Conservation (phyloP, 345 rosid species). For the Lepidium aucheri region DNA sequence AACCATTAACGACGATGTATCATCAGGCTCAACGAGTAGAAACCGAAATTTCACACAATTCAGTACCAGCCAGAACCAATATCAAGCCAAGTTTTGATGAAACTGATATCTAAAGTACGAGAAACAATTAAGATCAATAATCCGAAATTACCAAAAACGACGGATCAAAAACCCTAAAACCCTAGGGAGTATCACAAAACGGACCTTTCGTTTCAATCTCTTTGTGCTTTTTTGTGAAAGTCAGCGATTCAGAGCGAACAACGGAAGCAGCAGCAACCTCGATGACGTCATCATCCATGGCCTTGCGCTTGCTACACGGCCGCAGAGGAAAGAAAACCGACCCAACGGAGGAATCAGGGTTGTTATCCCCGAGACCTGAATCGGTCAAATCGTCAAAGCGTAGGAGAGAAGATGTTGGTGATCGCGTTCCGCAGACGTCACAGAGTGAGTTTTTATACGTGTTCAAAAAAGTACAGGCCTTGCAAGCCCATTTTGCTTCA, state of each 20-base stretch:
- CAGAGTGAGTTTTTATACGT: conserved; percentile 57
- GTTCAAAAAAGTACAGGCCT: conserved; percentile 85
- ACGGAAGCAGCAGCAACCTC: conserved; percentile 19
- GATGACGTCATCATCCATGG: conserved; percentile 27
- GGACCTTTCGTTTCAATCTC: conserved; percentile 34
- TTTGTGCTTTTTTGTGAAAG: conserved; percentile 23
- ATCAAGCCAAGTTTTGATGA: background rate
- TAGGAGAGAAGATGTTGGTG: conserved; percentile 36
- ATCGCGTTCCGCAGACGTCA: conserved; percentile 58
- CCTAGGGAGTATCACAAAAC: background rate
- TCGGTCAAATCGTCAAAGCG: conserved; percentile 45
- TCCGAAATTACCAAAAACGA: background rate
- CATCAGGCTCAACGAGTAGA: background rate
- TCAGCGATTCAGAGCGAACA: conserved; percentile 19
- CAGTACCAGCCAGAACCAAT: background rate
- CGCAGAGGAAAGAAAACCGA: conserved; percentile 82
- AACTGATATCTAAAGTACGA: background rate
- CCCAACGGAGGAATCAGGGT: conserved; percentile 50
- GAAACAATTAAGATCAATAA: background rate
- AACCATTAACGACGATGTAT: background rate
- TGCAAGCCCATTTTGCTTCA: conserved; percentile 70
- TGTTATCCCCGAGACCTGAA: conserved; percentile 28
- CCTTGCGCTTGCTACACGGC: conserved; percentile 58
- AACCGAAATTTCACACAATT: background rate
- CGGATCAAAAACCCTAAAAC: background rate